Conservation (phyloP, 2,329 filamentous ascomycete genomes). For the Arthrobotrys entomopaga region DNA sequence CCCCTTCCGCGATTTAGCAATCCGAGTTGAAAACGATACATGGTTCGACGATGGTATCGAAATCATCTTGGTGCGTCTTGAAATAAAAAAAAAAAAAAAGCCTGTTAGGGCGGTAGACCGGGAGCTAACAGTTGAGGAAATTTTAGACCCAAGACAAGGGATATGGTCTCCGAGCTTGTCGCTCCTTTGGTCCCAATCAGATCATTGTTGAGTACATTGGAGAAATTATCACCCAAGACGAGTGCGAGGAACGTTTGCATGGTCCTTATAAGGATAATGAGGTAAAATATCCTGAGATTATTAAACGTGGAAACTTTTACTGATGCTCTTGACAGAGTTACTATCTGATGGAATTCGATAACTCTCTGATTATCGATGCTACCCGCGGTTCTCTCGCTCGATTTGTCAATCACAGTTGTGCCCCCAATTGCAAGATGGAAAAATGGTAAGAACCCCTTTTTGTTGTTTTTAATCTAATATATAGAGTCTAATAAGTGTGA, state of each 20-base stretch:
- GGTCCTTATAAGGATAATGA: slow-evolving; percentile 93
- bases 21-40: slow-evolving; percentile 79
- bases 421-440: slow-evolving; percentile 96
- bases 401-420: slow-evolving; percentile 88
- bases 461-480: not conserved
- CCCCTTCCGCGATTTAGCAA: slow-evolving; percentile 81
- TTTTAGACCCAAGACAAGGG: slow-evolving; percentile 81
- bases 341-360: slow-evolving; percentile 98
- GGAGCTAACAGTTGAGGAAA: slow-evolving; percentile 9
- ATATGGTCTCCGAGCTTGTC: slow-evolving; percentile 89
- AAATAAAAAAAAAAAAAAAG: too few species aligned
- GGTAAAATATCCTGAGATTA: slow-evolving; percentile 67
- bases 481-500: slow-evolving; percentile 23
- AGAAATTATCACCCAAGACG: slow-evolving; percentile 94
- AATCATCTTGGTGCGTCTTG: slow-evolving; percentile 71
- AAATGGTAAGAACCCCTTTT: slow-evolving; percentile 70
- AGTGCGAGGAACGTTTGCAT: slow-evolving; percentile 93
- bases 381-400: slow-evolving; percentile 94
- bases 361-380: slow-evolving; percentile 98
- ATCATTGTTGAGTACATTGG: slow-evolving; percentile 99
- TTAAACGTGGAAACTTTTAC: not conserved
- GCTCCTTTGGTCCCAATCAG: slow-evolving; percentile 85
- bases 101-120: too few species aligned
- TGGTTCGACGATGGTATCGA: slow-evolving; percentile 94
- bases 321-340: slow-evolving; percentile 74